Base-by-base conservation (phyloP, 345 rosid genomes). In the Anacardium occidentale region DNA sequence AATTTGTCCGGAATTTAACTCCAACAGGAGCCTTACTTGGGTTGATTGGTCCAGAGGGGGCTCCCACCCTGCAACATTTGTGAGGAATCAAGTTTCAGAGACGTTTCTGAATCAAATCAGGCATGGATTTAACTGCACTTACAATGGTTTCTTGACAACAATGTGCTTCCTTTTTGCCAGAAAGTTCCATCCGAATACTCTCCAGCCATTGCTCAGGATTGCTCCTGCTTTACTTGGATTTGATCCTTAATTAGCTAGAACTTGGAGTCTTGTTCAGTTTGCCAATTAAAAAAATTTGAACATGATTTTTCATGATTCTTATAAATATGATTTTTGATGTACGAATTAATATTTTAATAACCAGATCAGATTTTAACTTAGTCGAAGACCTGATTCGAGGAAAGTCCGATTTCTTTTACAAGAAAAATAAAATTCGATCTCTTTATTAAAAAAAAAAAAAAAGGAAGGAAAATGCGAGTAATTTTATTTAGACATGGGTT, bases 31-130 rank as follows among this genome's bases (percentile, higher is more conserved):
- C 74, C 32, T 79, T 52, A 79, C 80, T 34, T 75, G 83, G 85
- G 85, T 79, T 42, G 78, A 81, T 64, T 81, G 87, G 83, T 81
- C 87, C 7, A 10, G 63, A 47, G 68, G 68, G 10, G 78, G 83
- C 21, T 52, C 85, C 1, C 83, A 84, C 22, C 85, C 83, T 11
- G n/a, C 40, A 29, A 55, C 37, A 4, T 77, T 75, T 77, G 50
- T 73, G 24, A 70, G 75, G 56, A 73, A 69, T 42, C 78, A 81
- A 65, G 77, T 79, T 32, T 58, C 78, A 0, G 56, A 68, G 7
- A 70, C 18, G n/a, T 75, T 81, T 32, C 57, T 84, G 72, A 70
- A 34, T 37, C 34, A 26, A 20, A 34, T 77, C 11, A 64, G 79
- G 72, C 58, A 70, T 44, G 80, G 74, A 2, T 62, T 7, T 42